Conservation (phyloP, 495 filamentous ascomycete genomes). For the Aspergillus panamensis region DNA sequence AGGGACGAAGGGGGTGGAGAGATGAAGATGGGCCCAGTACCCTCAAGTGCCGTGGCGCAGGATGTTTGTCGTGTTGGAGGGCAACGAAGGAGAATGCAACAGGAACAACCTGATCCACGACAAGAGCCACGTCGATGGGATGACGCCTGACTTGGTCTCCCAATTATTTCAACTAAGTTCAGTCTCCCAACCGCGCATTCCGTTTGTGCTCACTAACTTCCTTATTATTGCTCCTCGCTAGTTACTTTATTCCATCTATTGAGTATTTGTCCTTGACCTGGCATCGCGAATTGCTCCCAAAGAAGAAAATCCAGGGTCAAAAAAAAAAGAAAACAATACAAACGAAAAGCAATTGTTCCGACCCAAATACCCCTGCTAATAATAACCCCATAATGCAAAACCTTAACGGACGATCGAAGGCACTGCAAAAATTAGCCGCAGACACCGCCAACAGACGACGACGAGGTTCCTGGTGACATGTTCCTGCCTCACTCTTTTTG, state of each 20-base stretch:
- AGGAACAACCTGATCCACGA: not conserved
- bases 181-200: constrained; percentile 2
- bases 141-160: not conserved
- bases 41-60: constrained; percentile 16
- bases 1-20: constrained; percentile 5
- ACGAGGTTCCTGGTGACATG: not conserved
- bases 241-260: too few relatives aligned
- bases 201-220: not conserved
- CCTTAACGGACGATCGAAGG: not conserved
- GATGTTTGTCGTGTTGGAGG: constrained; percentile 17
- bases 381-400: not conserved
- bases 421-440: constrained; percentile 2
- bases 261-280: not conserved
- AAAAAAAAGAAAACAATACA: not conserved
- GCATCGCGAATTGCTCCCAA: not conserved
- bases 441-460: not conserved
- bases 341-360: not conserved
- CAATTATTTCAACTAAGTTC: too few relatives aligned
- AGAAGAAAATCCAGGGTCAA: not conserved
- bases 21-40: constrained; percentile 3
- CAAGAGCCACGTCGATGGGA: constrained; percentile 15
- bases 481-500: not conserved
- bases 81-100: constrained; percentile 22
- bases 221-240: not conserved
- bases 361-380: not conserved